These are phyloP conservation scores for Leccinellum rugosiceps DNA, from an alignment of 768 basidiomycete genomes.

Conservation along the genomic window DNA sequence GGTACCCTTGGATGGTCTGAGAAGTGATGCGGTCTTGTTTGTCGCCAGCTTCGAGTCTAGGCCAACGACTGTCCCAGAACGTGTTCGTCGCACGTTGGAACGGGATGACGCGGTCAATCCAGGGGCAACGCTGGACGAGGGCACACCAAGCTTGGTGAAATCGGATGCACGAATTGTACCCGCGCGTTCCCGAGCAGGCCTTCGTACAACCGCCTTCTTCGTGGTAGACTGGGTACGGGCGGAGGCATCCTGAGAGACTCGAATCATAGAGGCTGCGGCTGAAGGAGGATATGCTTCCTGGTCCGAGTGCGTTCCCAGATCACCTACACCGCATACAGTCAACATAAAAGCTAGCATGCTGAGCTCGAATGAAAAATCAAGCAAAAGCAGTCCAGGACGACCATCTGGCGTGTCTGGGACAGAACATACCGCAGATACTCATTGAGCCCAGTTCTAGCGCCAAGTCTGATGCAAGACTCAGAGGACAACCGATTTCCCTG, in stretches of 20 bases:
- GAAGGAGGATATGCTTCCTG: constrained; percentile 2
- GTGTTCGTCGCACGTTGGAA: constrained; percentile 37
- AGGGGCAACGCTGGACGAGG: constrained; percentile 3
- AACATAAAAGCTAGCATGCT: background rate
- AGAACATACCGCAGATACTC: constrained; percentile 28
- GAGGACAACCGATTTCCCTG: background rate
- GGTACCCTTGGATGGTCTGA: background rate
- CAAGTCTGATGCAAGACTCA: constrained; percentile 22
- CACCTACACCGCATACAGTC: constrained; percentile 11
- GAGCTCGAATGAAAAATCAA: background rate
- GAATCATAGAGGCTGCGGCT: background rate
- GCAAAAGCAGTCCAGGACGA: background rate
- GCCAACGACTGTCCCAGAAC: constrained; percentile 48
- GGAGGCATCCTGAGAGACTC: constrained; percentile 16
- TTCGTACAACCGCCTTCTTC: constrained; percentile 12
- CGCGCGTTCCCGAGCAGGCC: constrained; percentile 37
- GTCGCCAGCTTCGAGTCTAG: constrained; percentile 23
- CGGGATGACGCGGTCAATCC: background rate
- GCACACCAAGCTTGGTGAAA: constrained; percentile 21
- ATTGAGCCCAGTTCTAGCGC: constrained; percentile 21
- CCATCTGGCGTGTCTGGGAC: background rate
- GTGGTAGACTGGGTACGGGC: background rate
- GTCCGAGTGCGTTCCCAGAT: constrained; percentile 8
- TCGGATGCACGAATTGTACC: constrained; percentile 53
- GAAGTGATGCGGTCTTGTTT: background rate